phyloP scores from a whole-genome alignment of 495 filamentous ascomycete genomes.

The Podospora sp. region DNA sequence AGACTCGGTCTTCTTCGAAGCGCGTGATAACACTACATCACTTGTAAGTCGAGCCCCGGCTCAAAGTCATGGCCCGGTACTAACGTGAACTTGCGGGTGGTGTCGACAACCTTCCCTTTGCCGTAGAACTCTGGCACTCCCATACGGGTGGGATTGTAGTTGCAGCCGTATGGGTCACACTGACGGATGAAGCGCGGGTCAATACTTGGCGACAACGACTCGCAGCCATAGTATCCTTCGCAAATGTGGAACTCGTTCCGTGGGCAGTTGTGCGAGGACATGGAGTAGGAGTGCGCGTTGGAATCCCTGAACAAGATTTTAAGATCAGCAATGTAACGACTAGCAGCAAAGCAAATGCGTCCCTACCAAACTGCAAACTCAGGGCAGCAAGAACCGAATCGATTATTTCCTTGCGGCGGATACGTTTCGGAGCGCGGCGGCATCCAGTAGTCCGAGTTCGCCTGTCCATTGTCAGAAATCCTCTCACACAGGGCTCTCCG shows the following conservation, averaged over 20 bases:
- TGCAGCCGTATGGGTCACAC: slow-evolving; percentile 66
- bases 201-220: not conserved
- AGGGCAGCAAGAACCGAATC: not conserved
- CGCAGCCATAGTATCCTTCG: not conserved
- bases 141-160: slow-evolving; percentile 63
- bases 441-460: not conserved
- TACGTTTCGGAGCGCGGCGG: not conserved
- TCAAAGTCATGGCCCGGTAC: not conserved
- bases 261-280: not conserved
- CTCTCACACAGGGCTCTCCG: no score
- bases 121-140: slow-evolving; percentile 57
- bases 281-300: slow-evolving; percentile 52
- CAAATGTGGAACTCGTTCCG: not conserved
- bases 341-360: slow-evolving; percentile 3
- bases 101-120: slow-evolving; percentile 19
- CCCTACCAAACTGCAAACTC: not conserved
- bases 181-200: slow-evolving; percentile 38
- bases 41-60: not conserved
- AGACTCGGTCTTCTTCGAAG: slow-evolving; percentile 42
- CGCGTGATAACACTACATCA: not conserved
- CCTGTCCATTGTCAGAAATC: not conserved
- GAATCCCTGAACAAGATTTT: slow-evolving; percentile 42
- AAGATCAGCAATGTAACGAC: slow-evolving; percentile 35
- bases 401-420: not conserved
- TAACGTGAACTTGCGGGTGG: slow-evolving; percentile 8